These are phyloP conservation scores for Quillaja saponaria DNA, from an alignment of 306 rosid genomes.

Conservation along the genomic window DNA sequence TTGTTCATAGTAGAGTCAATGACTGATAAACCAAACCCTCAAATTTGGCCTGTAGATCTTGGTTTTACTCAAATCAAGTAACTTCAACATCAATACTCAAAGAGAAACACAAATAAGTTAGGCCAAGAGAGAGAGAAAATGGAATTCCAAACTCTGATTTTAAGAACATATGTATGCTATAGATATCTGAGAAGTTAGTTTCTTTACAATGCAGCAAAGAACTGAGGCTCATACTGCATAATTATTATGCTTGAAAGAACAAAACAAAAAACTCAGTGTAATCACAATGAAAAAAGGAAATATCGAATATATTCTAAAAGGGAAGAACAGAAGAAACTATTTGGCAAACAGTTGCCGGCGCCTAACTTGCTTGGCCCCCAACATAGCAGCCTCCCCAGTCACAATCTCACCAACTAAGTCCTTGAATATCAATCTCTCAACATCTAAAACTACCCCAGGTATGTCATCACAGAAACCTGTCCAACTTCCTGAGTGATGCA, in stretches of 20 bases:
- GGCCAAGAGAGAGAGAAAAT: neutral
- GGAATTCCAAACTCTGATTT: neutral
- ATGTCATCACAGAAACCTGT: slow-evolving; percentile 54
- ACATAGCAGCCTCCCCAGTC: slow-evolving; percentile 62
- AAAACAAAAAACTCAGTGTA: slow-evolving; percentile 6
- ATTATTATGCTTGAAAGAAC: slow-evolving; percentile 25
- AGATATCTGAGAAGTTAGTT: slow-evolving; percentile 32
- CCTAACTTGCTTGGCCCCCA: slow-evolving; percentile 58
- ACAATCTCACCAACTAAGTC: slow-evolving; percentile 74
- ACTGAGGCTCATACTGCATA: slow-evolving; percentile 27
- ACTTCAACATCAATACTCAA: neutral
- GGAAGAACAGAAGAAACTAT: slow-evolving; percentile 35
- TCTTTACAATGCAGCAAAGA: slow-evolving; percentile 42
- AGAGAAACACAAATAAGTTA: neutral
- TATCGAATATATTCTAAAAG: neutral
- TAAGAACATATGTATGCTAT: slow-evolving; percentile 22
- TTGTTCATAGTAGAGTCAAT: too few species aligned
- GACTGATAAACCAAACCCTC: neutral
- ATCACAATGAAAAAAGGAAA: slow-evolving; percentile 24
- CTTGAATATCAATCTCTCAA: slow-evolving; percentile 78
- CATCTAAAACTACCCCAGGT: slow-evolving; percentile 64
- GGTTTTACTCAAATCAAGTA: slow-evolving; percentile 3
- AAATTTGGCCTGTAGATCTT: neutral
- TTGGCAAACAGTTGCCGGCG: slow-evolving; percentile 64
- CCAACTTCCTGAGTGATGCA: slow-evolving; percentile 58